Conservation (phyloP, 2,329 filamentous ascomycete genomes). For the Colletotrichum karsti region DNA sequence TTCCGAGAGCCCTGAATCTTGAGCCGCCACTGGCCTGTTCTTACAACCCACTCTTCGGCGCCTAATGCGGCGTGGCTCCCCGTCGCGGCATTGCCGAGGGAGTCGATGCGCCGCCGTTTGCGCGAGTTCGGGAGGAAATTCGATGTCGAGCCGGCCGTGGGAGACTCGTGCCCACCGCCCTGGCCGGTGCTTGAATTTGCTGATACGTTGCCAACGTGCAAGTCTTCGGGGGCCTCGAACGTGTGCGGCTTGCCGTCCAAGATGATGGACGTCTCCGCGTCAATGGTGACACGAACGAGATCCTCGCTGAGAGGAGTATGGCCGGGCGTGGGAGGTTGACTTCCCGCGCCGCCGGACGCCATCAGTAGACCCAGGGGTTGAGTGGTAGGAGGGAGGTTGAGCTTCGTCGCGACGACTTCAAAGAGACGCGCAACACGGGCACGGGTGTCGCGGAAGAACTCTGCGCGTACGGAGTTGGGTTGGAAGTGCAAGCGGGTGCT, state of each 20-base stretch:
- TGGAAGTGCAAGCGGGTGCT: conserved; percentile 65
- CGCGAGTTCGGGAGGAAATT: conserved; percentile 45
- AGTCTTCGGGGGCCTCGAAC: conserved; percentile 34
- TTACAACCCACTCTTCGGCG: conserved; percentile 67
- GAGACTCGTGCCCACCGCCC: conserved; percentile 42
- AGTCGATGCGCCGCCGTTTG: conserved; percentile 55
- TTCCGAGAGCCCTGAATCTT: conserved; percentile 64
- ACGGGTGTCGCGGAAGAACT: conserved; percentile 78
- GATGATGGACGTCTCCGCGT: conserved; percentile 64
- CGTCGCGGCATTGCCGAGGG: conserved; percentile 27
- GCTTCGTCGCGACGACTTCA: conserved; percentile 82
- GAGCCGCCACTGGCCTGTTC: conserved; percentile 76
- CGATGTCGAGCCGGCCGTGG: conserved; percentile 35
- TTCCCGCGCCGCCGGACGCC: conserved; percentile 68
- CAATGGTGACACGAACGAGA: conserved; percentile 71
- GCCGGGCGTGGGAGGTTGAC: conserved; percentile 71
- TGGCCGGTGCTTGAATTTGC: conserved; percentile 41
- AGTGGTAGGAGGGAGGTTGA: conserved; percentile 70
- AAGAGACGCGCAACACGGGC: conserved; percentile 77
- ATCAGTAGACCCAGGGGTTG: conserved; percentile 74
- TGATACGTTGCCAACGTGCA: conserved; percentile 33
- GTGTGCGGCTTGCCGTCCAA: conserved; percentile 64
- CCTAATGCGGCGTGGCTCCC: conserved; percentile 31
- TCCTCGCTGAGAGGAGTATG: conserved; percentile 77
- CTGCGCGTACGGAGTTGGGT: conserved; percentile 56